phyloP scores from a whole-genome alignment of 495 filamentous ascomycete genomes.

The Lophium mytilinum region DNA sequence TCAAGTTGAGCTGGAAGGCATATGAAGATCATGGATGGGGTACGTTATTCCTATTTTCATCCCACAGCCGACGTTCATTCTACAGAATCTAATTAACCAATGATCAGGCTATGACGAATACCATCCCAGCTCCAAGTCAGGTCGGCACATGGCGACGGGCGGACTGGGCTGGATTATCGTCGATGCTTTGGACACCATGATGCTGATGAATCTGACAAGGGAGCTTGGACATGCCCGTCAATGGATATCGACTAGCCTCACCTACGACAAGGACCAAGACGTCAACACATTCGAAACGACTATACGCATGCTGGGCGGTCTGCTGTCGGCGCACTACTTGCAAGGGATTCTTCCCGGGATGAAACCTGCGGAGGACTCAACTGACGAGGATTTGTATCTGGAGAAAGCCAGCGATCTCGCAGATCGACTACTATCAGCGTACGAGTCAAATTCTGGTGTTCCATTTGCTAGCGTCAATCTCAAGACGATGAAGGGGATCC shows the following conservation, averaged over 20 bases:
- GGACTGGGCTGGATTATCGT: conserved; percentile 97
- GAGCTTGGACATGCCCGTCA: conserved; percentile 76
- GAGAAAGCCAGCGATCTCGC: conserved; percentile 93
- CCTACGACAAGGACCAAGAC: conserved; percentile 85
- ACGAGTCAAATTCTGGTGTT: conserved; percentile 75
- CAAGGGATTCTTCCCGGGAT: conserved; percentile 45
- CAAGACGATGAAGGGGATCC: conserved; percentile 59
- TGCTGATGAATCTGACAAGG: conserved; percentile 94
- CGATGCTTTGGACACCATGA: conserved; percentile 90
- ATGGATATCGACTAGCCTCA: conserved; percentile 78
- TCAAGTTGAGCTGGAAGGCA: conserved; percentile 80
- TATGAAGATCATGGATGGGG: conserved; percentile 95
- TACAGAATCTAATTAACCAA: neutral
- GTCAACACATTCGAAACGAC: conserved; percentile 98
- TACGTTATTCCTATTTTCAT: conserved; percentile 37
- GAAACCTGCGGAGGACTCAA: conserved; percentile 40
- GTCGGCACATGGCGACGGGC: conserved; percentile 69
- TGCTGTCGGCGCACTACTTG: conserved; percentile 91
- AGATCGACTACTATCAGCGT: conserved; percentile 77
- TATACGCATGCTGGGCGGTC: conserved; percentile 92
- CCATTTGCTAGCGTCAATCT: conserved; percentile 89
- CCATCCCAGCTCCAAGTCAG: conserved; percentile 70
- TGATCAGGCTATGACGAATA: conserved; percentile 73
- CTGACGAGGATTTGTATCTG: conserved; percentile 83
- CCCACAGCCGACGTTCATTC: neutral